These are phyloP conservation scores for Trichoderma afroharzianum DNA, from an alignment of 2,329 filamentous ascomycete genomes.

Conservation along the genomic window DNA sequence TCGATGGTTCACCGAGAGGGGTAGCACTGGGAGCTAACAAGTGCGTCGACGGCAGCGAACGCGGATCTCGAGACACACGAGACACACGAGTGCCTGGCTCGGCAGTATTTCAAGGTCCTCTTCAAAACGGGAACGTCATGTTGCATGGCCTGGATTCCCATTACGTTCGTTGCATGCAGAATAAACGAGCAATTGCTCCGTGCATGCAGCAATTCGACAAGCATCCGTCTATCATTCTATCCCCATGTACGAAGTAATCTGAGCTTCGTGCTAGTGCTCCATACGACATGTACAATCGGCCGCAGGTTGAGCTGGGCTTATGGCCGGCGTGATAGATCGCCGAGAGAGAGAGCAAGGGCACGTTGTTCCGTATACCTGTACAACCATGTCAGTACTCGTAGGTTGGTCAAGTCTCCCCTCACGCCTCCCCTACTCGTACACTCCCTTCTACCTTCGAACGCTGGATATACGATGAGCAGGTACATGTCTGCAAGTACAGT, in stretches of 20 bases:
- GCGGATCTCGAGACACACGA: not conserved
- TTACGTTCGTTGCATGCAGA: not conserved
- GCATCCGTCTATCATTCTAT: not conserved
- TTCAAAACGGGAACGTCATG: not conserved
- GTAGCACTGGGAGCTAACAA: conserved; percentile 10
- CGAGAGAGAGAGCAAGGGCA: not conserved
- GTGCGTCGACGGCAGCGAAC: conserved; percentile 1
- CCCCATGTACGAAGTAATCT: conserved; percentile 1
- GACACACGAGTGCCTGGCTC: not conserved
- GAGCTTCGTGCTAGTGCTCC: not conserved
- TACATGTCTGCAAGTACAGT: not conserved
- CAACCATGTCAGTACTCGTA: not conserved
- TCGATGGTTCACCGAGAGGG: conserved; percentile 7
- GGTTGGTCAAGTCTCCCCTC: not conserved
- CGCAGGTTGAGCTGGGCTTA: conserved; percentile 9
- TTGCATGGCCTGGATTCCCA: not conserved
- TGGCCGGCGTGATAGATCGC: not conserved
- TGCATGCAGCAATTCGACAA: not conserved
- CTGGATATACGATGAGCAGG: not conserved
- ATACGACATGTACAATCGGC: not conserved
- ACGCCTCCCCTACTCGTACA: not conserved
- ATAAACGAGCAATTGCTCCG: conserved; percentile 9
- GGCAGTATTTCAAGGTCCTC: conserved; percentile 4
- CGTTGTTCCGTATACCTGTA: not conserved
- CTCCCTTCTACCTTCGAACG: not conserved